Evolutionary conservation across 1,284 basidiomycete species (phyloP), one percentile per base, ranked within the genome.

Genomic region (Fomitiporia mediterranea): DNA sequence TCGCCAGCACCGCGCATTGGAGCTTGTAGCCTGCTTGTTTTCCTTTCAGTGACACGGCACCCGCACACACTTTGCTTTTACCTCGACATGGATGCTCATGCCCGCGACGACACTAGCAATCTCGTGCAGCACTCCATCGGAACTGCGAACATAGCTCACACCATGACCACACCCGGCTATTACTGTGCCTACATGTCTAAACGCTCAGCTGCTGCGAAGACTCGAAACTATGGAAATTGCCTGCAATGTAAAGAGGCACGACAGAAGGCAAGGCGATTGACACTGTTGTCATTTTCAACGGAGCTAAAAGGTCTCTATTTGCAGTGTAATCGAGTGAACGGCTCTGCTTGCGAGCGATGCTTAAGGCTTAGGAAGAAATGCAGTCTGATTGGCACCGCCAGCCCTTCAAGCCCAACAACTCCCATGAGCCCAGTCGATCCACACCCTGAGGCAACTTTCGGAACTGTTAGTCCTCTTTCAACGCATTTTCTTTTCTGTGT

Each of bases 141-240:
- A 34, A 34, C 7, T 34, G 32, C 6, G 32, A 13, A 34, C 7
- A 34, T 13, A 13, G 32, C 32, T 34, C 32, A 34, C 32, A 6
- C 32, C 6, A 34, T 13, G 32, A 13, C 6, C 32, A 46, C 27
- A 23, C n/a, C n/a, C n/a, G 8, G 4, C 9, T 25, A 25, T 23
- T 50, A 53, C 28, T 43, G 42, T 32, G 27, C 52, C 3, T 53
- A 53, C 21, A 8, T 11, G n/a, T 17, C 23, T 28, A 15, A 11
- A 15, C 52, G 52, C 7, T 32, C 39, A 1, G 28, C 28, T 27
- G 52, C 25, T 19, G 52, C 52, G 6, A 42, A 53, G 42, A 15
- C n/a, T 17, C 38, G 52, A n/a, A 53, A 53, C 27, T 46, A 46
- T 42, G 19, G 17, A 6, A 53, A 53, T 34, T 53, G 52, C 27